Evolutionary conservation across 495 filamentous ascomycete genomes (phyloP), one percentile per base, ranked within the genome.

Genomic region (Ramalina peruviana): DNA sequence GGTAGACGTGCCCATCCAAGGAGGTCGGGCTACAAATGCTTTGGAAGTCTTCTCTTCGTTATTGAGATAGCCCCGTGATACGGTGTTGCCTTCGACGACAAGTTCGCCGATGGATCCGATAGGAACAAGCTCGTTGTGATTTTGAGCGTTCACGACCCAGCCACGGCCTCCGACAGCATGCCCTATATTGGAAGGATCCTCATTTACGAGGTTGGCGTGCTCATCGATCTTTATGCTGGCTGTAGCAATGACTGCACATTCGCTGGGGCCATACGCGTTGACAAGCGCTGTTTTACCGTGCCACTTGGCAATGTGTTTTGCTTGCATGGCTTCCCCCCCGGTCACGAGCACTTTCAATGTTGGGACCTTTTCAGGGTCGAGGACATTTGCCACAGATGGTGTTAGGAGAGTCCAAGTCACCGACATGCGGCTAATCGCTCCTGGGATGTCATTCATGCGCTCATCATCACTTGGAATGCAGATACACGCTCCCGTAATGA

Each of bases 251-350:
- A 78, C 68, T 12, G 72, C 65, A 37, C 69, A 71, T 49, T 80
- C 76, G 5, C 66, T 72, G 0, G 76, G 76, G 2, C 76, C 76
- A 40, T 80, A 79, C 16, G 67, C 70, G 39, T 78, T 76, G 50
- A 78, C 65, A 1, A 78, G 55, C 17, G 60, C 61, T 0, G 65
- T 54, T 19, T 62, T 60, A 33, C 66, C 65, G 6, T 48, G 43
- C 71, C 71, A 75, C 20, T 64, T 68, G 23, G 63, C 61, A 42
- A 72, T 65, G 21, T 65, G 60, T 30, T 60, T 58, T 12, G 60
- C 57, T 5, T 67, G 63, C 68, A 81, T 71, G 44, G 76, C 70
- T 53, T 84, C 80, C 11, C 79, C 79, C 6, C 69, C 74, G n/a
- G 65, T 65, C 17, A 72, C 63, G 11, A 82, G 56, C 1, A 63